Conservation (phyloP, 768 basidiomycete species). For the Suillus americanus region DNA sequence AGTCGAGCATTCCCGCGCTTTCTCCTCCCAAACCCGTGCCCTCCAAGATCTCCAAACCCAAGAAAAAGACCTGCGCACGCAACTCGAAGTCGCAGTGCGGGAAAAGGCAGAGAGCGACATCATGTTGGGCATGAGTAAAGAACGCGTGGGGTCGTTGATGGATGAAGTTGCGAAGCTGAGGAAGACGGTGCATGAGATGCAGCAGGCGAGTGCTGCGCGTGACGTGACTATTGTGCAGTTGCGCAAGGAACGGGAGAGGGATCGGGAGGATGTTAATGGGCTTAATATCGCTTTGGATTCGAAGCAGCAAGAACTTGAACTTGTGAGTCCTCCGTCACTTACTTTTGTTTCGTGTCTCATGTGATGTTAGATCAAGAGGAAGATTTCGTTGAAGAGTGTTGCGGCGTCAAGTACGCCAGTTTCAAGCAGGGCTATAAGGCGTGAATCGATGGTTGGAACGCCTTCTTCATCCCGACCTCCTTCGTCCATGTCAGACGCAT, state of each 20-base stretch:
- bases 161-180: conserved; percentile 62
- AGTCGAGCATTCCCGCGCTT: conserved; percentile 51
- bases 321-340: conserved; percentile 50
- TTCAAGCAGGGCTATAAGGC: conserved; percentile 29
- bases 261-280: conserved; percentile 78
- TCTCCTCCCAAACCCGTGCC: conserved; percentile 46
- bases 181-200: conserved; percentile 64
- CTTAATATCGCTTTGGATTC: conserved; percentile 90
- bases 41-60: conserved; percentile 19
- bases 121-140: conserved; percentile 46
- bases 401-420: neutral
- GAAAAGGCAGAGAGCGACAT: conserved; percentile 59
- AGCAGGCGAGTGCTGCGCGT: conserved; percentile 81
- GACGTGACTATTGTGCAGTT: conserved; percentile 79
- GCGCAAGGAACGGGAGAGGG: conserved; percentile 60
- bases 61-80: conserved; percentile 18
- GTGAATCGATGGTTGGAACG: conserved; percentile 57
- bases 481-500: conserved; percentile 54
- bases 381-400: neutral
- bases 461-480: conserved; percentile 54
- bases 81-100: conserved; percentile 49
- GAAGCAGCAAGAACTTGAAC: conserved; percentile 91
- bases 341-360: neutral
- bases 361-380: conserved; percentile 15
- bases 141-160: conserved; percentile 48